phyloP scores from a whole-genome alignment of 192 early-diverging fungal genomes.

The Pecoramyces ruminantium region DNA sequence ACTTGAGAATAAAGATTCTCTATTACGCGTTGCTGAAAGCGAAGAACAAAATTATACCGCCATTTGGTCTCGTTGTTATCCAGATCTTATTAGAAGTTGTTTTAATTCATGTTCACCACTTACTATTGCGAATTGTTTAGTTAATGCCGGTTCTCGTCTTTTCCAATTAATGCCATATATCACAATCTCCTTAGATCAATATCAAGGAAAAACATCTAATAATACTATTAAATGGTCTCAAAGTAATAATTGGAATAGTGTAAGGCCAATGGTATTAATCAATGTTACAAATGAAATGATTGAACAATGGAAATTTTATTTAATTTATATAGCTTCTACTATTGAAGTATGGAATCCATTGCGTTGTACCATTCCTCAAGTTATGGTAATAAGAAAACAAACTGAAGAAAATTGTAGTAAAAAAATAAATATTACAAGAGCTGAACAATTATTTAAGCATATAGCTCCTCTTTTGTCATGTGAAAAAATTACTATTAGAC shows the following conservation, averaged over 20 bases:
- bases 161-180: conserved; percentile 43
- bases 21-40: conserved; percentile 39
- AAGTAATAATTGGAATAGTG: not conserved
- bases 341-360: conserved; percentile 15
- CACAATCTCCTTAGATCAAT: conserved; percentile 26
- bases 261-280: conserved; percentile 1
- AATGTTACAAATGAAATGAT: conserved; percentile 40
- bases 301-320: conserved; percentile 55
- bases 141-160: conserved; percentile 40
- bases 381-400: not conserved
- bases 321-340: conserved; percentile 53
- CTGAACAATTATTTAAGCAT: conserved; percentile 44
- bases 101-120: conserved; percentile 26
- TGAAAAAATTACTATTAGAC: conserved; percentile 46
- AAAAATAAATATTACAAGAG: conserved; percentile 5
- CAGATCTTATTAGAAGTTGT: conserved; percentile 39
- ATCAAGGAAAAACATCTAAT: conserved; percentile 18
- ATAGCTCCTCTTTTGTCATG: conserved; percentile 45
- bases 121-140: conserved; percentile 22
- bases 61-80: conserved; percentile 56
- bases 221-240: conserved; percentile 15
- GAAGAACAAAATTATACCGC: conserved; percentile 26
- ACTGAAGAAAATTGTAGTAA: not conserved
- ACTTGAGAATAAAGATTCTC: conserved; percentile 32
- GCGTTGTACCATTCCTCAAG: not conserved